These are phyloP conservation scores for Neofusicoccum laricinum DNA, from an alignment of 2,329 filamentous ascomycete species.

Conservation along the genomic window DNA sequence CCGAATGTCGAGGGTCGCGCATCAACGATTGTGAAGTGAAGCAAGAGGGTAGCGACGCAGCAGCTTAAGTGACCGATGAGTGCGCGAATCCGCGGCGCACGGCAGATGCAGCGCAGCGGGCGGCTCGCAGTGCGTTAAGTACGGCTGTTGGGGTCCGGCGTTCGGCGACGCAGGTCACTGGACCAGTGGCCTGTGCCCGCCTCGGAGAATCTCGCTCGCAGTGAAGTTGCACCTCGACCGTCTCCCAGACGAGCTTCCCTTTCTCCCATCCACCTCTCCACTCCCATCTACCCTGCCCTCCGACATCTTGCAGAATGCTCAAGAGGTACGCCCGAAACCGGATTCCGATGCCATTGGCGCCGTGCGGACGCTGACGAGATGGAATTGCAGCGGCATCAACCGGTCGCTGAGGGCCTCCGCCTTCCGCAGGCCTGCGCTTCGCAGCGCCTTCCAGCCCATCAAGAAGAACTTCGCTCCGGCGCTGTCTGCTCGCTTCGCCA, in stretches of 20 bases:
- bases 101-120: neutral
- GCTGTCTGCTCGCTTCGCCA: slow-evolving; percentile 61
- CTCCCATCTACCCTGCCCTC: slow-evolving; percentile 33
- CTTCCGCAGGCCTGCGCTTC: slow-evolving; percentile 54
- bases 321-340: slow-evolving; percentile 52
- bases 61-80: neutral
- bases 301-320: slow-evolving; percentile 56
- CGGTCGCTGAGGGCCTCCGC: slow-evolving; percentile 61
- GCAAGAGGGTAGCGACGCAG: neutral
- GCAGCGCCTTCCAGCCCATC: slow-evolving; percentile 52
- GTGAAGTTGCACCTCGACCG: slow-evolving; percentile 15
- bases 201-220: slow-evolving; percentile 14
- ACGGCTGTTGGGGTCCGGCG: slow-evolving; percentile 2
- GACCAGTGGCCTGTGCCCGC: slow-evolving; percentile 9
- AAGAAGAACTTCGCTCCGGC: slow-evolving; percentile 58
- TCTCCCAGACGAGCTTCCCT: slow-evolving; percentile 16
- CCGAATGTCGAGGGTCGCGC: neutral
- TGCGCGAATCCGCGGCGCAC: no score
- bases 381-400: slow-evolving; percentile 59
- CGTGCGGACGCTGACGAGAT: slow-evolving; percentile 38
- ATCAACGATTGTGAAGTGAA: neutral
- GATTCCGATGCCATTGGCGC: slow-evolving; percentile 36
- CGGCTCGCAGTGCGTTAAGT: neutral
- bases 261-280: slow-evolving; percentile 27
- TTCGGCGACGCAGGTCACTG: slow-evolving; percentile 6